Evolutionary conservation across 2,329 filamentous ascomycete genomes (phyloP), one percentile per base, ranked within the genome.

Genomic region (Plenodomus biglobosus): DNA sequence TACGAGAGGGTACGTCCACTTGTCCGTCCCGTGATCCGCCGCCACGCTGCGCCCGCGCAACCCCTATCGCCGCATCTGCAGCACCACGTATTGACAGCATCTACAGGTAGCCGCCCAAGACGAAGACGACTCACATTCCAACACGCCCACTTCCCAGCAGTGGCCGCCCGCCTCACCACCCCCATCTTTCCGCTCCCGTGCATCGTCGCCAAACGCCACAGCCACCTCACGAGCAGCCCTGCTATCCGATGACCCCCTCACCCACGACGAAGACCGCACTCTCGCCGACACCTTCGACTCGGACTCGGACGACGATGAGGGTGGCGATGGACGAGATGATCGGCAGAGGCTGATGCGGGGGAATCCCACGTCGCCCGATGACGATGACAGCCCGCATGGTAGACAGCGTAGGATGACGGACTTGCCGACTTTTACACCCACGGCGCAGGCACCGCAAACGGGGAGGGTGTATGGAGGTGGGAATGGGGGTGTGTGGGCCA

Each of bases 401-500:
- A 66, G 79, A 20, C 70, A 76, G 54, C 71, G 81, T 53, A 68
- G 77, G 50, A 75, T 78, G 8, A 84, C 81, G 8, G 75, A 82
- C 54, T 68, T 84, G 37, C 82, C 83, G 1, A 73, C 72, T 2
- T 83, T 81, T 58, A 59, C 62, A 46, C 60, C 65, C n/a, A 15
- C 27, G 27, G 27, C 13, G 27, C 60, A 75, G 15, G 56, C 71
- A 15, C 58, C 73, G 3, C 71, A 72, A 30, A 70, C 73, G 18
- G 65, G 65, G 35, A 76, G 83, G 53, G 80, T 88, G 2, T 84
- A 90, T 52, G 87, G 90, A 37, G 67, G 85, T n/a, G 85, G 88
- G 45, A 91, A 90, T 41, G 94, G 97, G 73, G 94, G 94, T 52
- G 94, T 99, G 20, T 99, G 96, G 75, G 94, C 92, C 45, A 99